Evolutionary conservation across 2,329 filamentous ascomycete species (phyloP), one percentile per base, ranked within the genome.

Genomic region (Podosphaera fusca): DNA sequence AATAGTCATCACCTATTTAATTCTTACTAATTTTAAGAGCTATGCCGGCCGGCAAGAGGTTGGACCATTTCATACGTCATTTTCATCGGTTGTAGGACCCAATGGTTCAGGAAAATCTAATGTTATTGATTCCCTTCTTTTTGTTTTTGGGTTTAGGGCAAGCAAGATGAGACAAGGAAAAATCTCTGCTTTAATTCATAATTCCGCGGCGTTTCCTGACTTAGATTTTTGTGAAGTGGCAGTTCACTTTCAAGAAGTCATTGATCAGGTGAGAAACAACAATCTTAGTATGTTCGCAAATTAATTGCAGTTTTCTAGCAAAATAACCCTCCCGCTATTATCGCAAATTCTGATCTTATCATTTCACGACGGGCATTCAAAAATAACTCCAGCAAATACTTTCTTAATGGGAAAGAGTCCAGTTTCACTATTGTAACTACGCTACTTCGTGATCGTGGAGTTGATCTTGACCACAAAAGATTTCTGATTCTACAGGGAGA

Each of bases 151-250:
- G 56, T 98, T 98, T 73, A 83, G 92, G 59, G 92, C 92, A 47
- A 96, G 90, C 75, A 98, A 98, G 72, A 98, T 98, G 92, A 80
- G 92, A 66, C 92, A 98, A 69, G 92, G 92, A 66, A 98, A 98
- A 72, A 88, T 98, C 53, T 98, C 92, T 0, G 92, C 92, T 3
- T 74, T 98, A 54, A 98, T 98, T 63, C 92, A 98, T 72, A 98
- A 96, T 69, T 96, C 92, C 10, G 89, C 88, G 0, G 79, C 85
- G 57, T 80, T 85, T 63, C 88, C 88, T 0, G 79, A 95, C 64
- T 72, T 98, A 29, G 86, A 94, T 53, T 82, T 83, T 66, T 98
- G 92, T 67, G 94, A 98, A 69, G 92, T 98, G 9, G 86, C 94
- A 57, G 94, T 98, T 3, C 87, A 95, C 68, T 98, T 98, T 67